Base-by-base conservation (phyloP, 805 yeast genomes). In the Kodamaea kakaduensis region DNA sequence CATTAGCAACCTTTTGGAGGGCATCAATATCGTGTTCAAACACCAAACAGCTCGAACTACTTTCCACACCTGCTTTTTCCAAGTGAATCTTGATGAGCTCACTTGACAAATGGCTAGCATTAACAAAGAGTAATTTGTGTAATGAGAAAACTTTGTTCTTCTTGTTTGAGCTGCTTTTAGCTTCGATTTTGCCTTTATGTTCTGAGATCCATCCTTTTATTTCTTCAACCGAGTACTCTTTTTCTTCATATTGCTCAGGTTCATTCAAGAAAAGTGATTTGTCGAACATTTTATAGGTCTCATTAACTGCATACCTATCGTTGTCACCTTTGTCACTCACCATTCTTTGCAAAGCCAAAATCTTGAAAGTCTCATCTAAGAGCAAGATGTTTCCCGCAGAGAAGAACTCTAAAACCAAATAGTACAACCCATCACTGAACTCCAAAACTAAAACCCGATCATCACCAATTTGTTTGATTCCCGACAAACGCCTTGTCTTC, bases 341-440 rank as follows among this genome's bases (percentile, higher is more conserved):
- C 15, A 82, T 63, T 58, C 97, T 76, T 52, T 84, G 89, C 18
- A 88, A 61, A 0, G 90, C 68, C 49, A 88, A 47, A 33, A 89
- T 87, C 47, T 74, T 78, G 41, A 68, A 58, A 14, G 80, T 72
- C 18, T 76, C 71, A 56, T 90, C 94, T 42, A 90, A 66, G 14
- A 90, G 66, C 13, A 90, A 64, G 36, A 90, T 75, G 53, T 90
- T 90, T 17, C 98, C 98, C 3, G 96, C 96, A 53, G 96, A 84
- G 64, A 89, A 90, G 51, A 90, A 90, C 58, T 90, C 98, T 35
- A 90, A 59, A 0, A 86, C 95, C 44, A 90, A 62, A 47, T 84
- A 81, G 51, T 63, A 78, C 34, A 75, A 50, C 2, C 96, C 96
- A 49, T 86, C 95, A 29, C 89, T 78, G 59, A 90, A 90, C 41